Evolutionary conservation across 192 early-diverging fungal species (phyloP), one percentile per base, ranked within the genome.

Genomic region (Backusella psychrophila): DNA sequence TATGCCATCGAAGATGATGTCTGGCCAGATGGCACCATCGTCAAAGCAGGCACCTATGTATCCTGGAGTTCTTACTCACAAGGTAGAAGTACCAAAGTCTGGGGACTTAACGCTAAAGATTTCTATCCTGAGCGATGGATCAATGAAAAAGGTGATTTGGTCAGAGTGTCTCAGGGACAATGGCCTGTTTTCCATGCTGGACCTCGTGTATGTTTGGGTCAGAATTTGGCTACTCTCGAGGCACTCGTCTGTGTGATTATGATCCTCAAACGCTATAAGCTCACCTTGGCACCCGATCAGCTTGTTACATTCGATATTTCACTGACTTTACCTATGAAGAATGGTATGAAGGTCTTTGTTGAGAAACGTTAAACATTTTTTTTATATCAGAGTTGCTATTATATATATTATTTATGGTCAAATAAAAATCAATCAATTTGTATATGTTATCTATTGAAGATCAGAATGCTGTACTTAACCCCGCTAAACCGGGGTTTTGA

Each of bases 61-160:
- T 66, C 73, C 4, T 92, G 84, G 85, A 79, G 67, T 15, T 79
- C 85, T 1, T 94, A 87, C 39, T 66, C 78, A 4, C 86, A 89
- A 75, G 90, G 89, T 4, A 78, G 90, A 53, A 80, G 75, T 21
- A 72, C 80, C 72, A 65, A 80, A 6, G 80, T 91, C 29, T 94
- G 91, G 92, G 92, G 92, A 15, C 46, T 74, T 12, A 84, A 93
- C 53, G 91, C 91, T 5, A 77, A 69, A 42, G 77, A 87, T 52
- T 94, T 91, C 77, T 70, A 81, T 21, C 93, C 93, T 19, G 87
- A 90, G 67, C 84, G 92, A 12, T 94, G 92, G 89, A 78, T 93
- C 15, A 80, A 83, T n/a, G 76, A 72, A 5, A 71, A 84, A 31
- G 76, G 75, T 1, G 77, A 75, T 21, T 71, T 77, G 9, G 81